phyloP scores from a whole-genome alignment of 805 yeast genomes.

The Wickerhamomyces hampshirensis region DNA sequence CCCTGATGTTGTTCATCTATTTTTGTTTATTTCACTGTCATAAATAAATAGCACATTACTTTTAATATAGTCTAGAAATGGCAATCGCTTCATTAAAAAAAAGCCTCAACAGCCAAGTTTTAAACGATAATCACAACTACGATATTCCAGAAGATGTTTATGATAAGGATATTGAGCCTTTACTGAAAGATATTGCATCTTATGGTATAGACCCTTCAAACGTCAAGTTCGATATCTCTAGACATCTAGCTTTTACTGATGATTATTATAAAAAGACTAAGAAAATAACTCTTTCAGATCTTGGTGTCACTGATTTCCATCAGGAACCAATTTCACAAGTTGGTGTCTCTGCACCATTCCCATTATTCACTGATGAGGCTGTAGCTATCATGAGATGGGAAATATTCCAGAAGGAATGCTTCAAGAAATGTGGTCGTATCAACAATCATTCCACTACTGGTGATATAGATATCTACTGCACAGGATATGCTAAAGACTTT shows the following conservation, averaged over 20 bases:
- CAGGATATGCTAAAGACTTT: conserved; percentile 45
- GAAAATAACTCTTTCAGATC: conserved; percentile 42
- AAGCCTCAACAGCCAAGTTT: conserved; percentile 8
- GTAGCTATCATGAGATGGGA: conserved; percentile 55
- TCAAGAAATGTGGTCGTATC: conserved; percentile 39
- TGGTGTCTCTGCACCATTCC: conserved; percentile 58
- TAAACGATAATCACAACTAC: conserved; percentile 16
- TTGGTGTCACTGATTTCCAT: conserved; percentile 35
- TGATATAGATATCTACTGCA: conserved; percentile 38
- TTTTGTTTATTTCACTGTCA: no score
- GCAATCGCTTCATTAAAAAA: background rate
- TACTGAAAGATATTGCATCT: conserved; percentile 9
- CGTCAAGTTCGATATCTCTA: conserved; percentile 32
- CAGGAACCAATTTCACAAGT: conserved; percentile 46
- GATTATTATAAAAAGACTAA: conserved; percentile 33
- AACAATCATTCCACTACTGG: conserved; percentile 43
- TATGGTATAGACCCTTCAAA: conserved; percentile 21
- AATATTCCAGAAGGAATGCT: conserved; percentile 41
- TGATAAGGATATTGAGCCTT: conserved; percentile 10
- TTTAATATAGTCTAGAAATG: no score
- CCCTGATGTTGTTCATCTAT: no score
- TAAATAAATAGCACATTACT: no score
- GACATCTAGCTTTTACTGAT: conserved; percentile 34
- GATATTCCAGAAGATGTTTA: conserved; percentile 15
- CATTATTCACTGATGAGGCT: conserved; percentile 57